These are phyloP conservation scores for Ogataea thermomethanolica DNA, from an alignment of 805 yeast genomes.

Conservation along the genomic window DNA sequence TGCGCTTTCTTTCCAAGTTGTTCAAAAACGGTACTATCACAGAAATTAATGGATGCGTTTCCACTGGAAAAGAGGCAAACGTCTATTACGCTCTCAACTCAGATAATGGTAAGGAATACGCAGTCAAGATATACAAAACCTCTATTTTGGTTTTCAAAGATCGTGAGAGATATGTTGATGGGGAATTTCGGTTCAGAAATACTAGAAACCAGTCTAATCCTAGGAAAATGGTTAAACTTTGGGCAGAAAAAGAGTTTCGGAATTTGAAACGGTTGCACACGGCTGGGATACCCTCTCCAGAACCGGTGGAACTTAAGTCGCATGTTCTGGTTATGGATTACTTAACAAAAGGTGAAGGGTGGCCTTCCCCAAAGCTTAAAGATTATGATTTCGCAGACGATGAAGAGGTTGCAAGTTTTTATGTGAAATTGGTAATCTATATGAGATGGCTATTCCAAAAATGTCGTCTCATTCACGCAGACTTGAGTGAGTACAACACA, in stretches of 20 bases:
- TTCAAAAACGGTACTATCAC: constrained; percentile 81
- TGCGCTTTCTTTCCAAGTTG: constrained; percentile 74
- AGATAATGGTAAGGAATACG: constrained; percentile 54
- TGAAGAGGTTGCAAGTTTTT: constrained; percentile 63
- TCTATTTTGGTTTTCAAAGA: constrained; percentile 96
- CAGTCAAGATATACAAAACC: constrained; percentile 93
- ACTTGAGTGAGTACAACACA: constrained; percentile 89
- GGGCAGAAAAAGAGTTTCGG: constrained; percentile 98
- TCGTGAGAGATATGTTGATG: constrained; percentile 92
- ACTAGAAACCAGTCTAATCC: constrained; percentile 86
- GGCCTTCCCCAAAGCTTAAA: constrained; percentile 85
- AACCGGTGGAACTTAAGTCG: constrained; percentile 81
- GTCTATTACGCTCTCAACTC: constrained; percentile 76
- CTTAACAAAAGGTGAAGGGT: constrained; percentile 70
- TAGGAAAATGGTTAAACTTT: constrained; percentile 92
- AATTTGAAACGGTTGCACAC: constrained; percentile 78
- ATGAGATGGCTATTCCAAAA: constrained; percentile 85
- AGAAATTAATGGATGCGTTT: constrained; percentile 86
- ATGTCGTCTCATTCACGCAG: constrained; percentile 94
- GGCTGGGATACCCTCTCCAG: constrained; percentile 88
- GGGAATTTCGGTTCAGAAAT: constrained; percentile 89
- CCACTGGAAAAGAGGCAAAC: constrained; percentile 99
- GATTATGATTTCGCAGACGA: constrained; percentile 74
- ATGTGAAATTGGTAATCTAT: constrained; percentile 74
- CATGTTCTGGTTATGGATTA: constrained; percentile 96